Evolutionary conservation across 2,329 filamentous ascomycete species (phyloP).

Genomic region (Ophiostoma sp.): DNA sequence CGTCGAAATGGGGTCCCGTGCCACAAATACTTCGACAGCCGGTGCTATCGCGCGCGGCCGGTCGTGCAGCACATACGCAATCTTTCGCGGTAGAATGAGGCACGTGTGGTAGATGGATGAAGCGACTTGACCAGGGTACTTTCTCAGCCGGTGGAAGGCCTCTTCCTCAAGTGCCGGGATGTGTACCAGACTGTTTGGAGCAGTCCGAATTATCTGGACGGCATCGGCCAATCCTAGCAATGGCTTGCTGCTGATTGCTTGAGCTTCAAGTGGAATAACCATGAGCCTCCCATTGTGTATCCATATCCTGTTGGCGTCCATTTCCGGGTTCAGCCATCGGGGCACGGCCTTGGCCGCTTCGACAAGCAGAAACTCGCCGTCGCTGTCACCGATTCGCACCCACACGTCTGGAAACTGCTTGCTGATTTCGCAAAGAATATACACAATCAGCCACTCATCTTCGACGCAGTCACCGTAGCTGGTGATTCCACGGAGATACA

Average conservation of each 20-base stretch:
- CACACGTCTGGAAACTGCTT: constrained; percentile 67
- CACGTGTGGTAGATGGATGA: constrained; percentile 71
- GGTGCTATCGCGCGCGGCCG: constrained; percentile 73
- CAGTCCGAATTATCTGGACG: constrained; percentile 52
- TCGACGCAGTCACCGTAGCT: constrained; percentile 93
- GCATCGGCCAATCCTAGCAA: constrained; percentile 61
- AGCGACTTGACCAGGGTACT: constrained; percentile 72
- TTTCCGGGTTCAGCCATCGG: constrained; percentile 85
- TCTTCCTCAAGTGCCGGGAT: constrained; percentile 75
- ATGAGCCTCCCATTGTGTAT: constrained; percentile 58
- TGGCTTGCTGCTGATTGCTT: constrained; percentile 25
- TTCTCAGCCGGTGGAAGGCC: constrained; percentile 80
- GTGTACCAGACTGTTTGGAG: constrained; percentile 57
- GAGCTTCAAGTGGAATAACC: constrained; percentile 19
- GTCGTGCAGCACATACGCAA: constrained; percentile 72
- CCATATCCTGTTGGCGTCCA: constrained; percentile 85
- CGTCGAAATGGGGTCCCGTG: constrained; percentile 74
- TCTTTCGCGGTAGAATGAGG: constrained; percentile 70
- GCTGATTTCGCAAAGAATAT: constrained; percentile 76
- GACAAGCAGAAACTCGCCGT: constrained; percentile 91
- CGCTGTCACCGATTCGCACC: constrained; percentile 77
- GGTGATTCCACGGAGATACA: constrained; percentile 69
- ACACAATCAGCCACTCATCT: constrained; percentile 96
- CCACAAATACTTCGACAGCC: constrained; percentile 85
- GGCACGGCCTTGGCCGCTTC: constrained; percentile 87